Base-by-base conservation (phyloP, 2,329 filamentous ascomycete genomes). In the Paecilomyces sp. region DNA sequence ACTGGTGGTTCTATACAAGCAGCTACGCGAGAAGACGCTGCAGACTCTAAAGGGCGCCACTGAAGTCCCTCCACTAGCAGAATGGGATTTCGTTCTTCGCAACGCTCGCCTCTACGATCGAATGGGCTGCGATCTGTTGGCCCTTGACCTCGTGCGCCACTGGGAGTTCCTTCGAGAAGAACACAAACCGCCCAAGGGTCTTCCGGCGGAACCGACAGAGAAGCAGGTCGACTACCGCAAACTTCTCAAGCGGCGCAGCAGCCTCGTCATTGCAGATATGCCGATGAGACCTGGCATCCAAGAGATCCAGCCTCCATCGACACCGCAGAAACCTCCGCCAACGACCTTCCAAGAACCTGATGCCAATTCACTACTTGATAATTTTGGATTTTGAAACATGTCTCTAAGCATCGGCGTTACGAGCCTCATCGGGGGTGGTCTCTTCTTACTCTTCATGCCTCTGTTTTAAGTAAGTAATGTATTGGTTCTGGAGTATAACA, bases 301-400 rank as follows among this genome's bases (percentile, higher is more conserved):
- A 56, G 75, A 79, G 25, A 67, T 74, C 3, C 77, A 80, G 33
- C 67, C 61, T 3, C 55, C 64, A n/a, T n/a, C 56, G 9, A 64
- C 68, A 30, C 61, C 68, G 33, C 69, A 73, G 65, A 75, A 76
- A 66, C 75, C 78, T 62, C 83, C 88, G 67, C 81, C 91, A 1
- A 91, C 88, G 22, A 86, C 88, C 63, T 97, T 97, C 72, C 83
- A 95, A 67, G 94, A 99, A 74, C 94, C 94, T n/a, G 92, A 96
- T 77, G 84, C 90, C 30, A 91, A 85, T 71, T 93, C 91, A 61
- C 76, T 99, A 70, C 80, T 97, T 67, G 93, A 97, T 79, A 92
- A 85, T 72, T 97, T 97, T 82, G 93, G 93, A 1, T 94, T 97
- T 71, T 97, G 75, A 74, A 22, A 54, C 60, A 25, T 52, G 25